Base-by-base conservation (phyloP, 306 rosid species). In the Rosa lucieae region DNA sequence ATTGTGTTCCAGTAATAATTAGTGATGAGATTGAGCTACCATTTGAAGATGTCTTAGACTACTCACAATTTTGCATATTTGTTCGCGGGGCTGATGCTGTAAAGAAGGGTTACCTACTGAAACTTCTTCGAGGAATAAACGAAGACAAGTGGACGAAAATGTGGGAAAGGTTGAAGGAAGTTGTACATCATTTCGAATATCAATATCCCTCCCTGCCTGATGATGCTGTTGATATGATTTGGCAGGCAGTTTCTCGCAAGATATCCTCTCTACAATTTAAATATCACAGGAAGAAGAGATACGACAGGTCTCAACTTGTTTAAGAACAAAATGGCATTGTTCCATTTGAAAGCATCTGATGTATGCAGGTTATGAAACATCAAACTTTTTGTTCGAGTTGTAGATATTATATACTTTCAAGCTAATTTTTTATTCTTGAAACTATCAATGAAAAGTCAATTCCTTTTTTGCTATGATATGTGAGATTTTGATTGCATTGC, bases 21-120 rank as follows among this genome's bases (percentile, higher is more conserved):
- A 94, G 97, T 10, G 97, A 94, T 44, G 82, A 94, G 70, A 92
- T 94, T 73, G 98, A 92, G 84, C 89, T 94, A 69, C 98, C 97
- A 26, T 92, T 84, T 67, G 97, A 90, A 85, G 97, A 94, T 82
- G 86, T 85, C 80, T 76, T 94, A 42, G 97, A 94, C 81, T 94
- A 94, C 93, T 86, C 98, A 10, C 75, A 92, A 58, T 94, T 94
- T 79, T 86, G 91, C 75, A 44, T 94, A 77, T 90, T 92, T 17
- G 89, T 91, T 48, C 84, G 18, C 11, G 91, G 91, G 13, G 58
- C 86, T 0, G 94, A 94, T 82, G 89, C 97, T 71, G 66, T 87
- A 44, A 84, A 67, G 82, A 82, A 89, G 79, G 97, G 92, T 49
- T 92, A 88, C 83, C 82, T 94, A 52, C 78, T 89, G 81, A 88